Conservation (phyloP, 1,284 basidiomycete species). For the Peniophora sp. region DNA sequence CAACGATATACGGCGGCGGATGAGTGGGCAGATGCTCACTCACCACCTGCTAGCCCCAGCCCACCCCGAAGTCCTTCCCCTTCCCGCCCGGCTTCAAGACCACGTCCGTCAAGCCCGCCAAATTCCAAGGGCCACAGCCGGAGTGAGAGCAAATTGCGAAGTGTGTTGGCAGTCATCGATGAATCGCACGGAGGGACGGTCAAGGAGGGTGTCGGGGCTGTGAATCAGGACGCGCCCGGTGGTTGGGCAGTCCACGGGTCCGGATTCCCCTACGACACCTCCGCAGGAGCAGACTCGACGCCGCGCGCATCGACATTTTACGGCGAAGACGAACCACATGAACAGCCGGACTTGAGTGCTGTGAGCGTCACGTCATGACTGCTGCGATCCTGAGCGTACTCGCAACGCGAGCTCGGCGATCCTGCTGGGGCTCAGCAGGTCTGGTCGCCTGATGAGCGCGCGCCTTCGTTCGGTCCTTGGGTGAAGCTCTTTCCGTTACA, state of each 20-base stretch:
- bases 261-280: neutral
- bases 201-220: slow-evolving; percentile 7
- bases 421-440: no score
- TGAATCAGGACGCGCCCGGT: slow-evolving; percentile 17
- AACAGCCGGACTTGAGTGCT: neutral
- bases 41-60: slow-evolving; percentile 24
- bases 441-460: no score
- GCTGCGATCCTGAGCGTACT: no score
- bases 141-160: slow-evolving; percentile 61
- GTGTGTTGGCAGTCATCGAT: slow-evolving; percentile 55
- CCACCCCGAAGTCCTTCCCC: slow-evolving; percentile 23
- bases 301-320: slow-evolving; percentile 39
- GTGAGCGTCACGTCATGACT: neutral
- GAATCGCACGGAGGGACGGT: slow-evolving; percentile 34
- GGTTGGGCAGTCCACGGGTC: neutral
- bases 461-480: no score
- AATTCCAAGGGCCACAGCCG: slow-evolving; percentile 33
- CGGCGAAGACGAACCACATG: slow-evolving; percentile 6
- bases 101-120: slow-evolving; percentile 31
- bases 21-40: slow-evolving; percentile 42
- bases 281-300: slow-evolving; percentile 25
- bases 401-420: no score
- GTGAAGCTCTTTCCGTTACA: no score
- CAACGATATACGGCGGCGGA: slow-evolving; percentile 33
- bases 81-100: slow-evolving; percentile 37